A percentile compares a stretch with the other conserved stretches of the same genome.
Evolutionary conservation across 2,329 filamentous ascomycete species (phyloP).

Genomic region (Rhynchosporium agropyri): DNA sequence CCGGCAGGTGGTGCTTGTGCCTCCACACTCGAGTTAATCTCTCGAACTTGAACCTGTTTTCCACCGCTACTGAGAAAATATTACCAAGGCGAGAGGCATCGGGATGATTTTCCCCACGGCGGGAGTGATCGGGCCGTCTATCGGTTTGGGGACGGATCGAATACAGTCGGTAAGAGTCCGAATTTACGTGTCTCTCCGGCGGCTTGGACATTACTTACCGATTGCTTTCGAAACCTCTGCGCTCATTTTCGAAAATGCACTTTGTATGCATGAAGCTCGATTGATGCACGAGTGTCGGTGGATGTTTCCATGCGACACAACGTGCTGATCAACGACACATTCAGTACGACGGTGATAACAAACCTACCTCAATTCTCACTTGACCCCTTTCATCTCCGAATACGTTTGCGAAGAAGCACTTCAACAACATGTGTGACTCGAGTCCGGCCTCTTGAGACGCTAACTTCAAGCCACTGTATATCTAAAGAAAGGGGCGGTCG

Average conservation of each 20-base stretch:
- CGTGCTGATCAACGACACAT: background rate
- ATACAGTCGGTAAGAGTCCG: background rate
- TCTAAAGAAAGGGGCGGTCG: background rate
- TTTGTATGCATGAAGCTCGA: background rate
- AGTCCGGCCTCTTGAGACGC: background rate
- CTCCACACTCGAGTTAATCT: constrained; percentile 1
- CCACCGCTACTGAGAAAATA: background rate
- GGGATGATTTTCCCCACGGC: background rate
- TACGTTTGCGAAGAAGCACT: background rate
- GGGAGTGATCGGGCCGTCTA: background rate
- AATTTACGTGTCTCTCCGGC: background rate
- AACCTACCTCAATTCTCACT: background rate
- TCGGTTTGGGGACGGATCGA: background rate
- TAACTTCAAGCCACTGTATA: background rate
- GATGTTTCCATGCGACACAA: constrained; percentile 1
- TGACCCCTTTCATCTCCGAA: background rate
- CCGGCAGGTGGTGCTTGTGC: constrained; percentile 16
- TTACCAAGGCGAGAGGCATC: background rate
- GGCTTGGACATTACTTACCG: background rate
- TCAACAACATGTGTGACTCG: background rate
- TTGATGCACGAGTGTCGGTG: background rate
- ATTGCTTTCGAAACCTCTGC: background rate
- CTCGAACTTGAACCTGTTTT: constrained; percentile 10
- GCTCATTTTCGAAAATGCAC: background rate
- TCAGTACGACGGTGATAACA: background rate